Evolutionary conservation across 2,329 filamentous ascomycete genomes (phyloP), one percentile per base, ranked within the genome.

Genomic region (Endothia cerciana): DNA sequence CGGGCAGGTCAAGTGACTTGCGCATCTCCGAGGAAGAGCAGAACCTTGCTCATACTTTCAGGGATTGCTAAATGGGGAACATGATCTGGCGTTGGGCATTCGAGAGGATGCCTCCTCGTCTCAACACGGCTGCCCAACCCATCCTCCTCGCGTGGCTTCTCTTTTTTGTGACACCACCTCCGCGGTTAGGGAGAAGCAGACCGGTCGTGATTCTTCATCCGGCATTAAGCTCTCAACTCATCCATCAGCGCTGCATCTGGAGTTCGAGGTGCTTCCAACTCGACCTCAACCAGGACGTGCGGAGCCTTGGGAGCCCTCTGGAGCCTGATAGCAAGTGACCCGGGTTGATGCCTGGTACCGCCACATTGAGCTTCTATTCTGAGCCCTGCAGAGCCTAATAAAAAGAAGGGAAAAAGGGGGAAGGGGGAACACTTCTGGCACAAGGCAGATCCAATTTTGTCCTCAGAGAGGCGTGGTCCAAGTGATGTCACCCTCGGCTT

Each of bases 401-500:
- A n/a, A n/a, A n/a, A n/a, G n/a, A n/a, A n/a, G n/a, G n/a, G n/a
- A n/a, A n/a, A n/a, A n/a, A n/a, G n/a, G n/a, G 4, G 41, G 19
- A 15, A 43, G 13, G 7, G 7, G 13, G 41, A 43, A 19, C 13
- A 43, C 33, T 7, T 36, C 33, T 10, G 10, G 33, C 4, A 7
- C 10, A 36, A 10, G 33, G 33, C 10, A 7, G 25, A 30, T n/a
- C 49, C 3, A 30, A 30, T 8, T 8, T 10, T 33, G 30, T 55
- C 49, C 30, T 25, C 15, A 40, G 22, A 8, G 11, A 28, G 36
- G 36, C 36, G 22, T 58, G 22, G 36, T 40, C 36, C 36, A 25
- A n/a, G 57, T 59, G 40, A 59, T 43, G 25, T 19, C 22, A 19
- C 17, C 40, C 10, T 22, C 40, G 33, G 55, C 64, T 51, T 60